Evolutionary conservation across 495 filamentous ascomycete genomes (phyloP), one percentile per base, ranked within the genome.

Genomic region (Rostrohypoxylon terebratum): DNA sequence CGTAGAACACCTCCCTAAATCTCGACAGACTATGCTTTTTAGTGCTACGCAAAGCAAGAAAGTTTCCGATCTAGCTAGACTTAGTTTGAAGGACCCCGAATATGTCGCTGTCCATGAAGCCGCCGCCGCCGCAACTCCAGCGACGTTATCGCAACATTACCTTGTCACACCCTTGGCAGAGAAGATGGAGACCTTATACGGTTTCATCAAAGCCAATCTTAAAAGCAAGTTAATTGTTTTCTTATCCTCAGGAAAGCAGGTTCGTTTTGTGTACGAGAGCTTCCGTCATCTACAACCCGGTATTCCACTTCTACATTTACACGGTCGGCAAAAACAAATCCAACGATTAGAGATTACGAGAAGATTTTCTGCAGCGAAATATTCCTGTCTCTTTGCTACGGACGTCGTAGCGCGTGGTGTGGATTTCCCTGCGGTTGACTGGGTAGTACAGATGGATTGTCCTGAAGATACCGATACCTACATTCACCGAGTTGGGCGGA

Each of bases 381-480:
- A 92, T 45, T 88, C 90, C 3, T 97, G 96, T 73, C 87, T 99
- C 1, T 97, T 99, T 75, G 93, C 95, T 1, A 99, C 96, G 0
- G 96, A 99, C 77, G 93, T 99, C 33, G 93, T 94, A 36, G 96
- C 96, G 0, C 87, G 96, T 72, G 96, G 96, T 60, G 85, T 99
- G 8, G 96, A 99, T 77, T 98, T 99, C 77, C 96, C 96, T 0
- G 93, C 94, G 11, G 94, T 99, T 1, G 96, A 98, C 78, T 99
- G 96, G 94, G 96, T 99, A 9, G 90, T 98, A 50, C 96, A 99
- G 76, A 80, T 93, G 28, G 96, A 99, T 78, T 97, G 93, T 68
- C 96, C 96, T 0, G 96, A 99, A 80, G 96, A 99, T 79, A 92
- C 91, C 0, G 96, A 97, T 69, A 98, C 96, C 0, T 99, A 99